Evolutionary conservation across 768 basidiomycete genomes (phyloP), one percentile per base, ranked within the genome.

Genomic region (Agaricus sinodeliciosus): DNA sequence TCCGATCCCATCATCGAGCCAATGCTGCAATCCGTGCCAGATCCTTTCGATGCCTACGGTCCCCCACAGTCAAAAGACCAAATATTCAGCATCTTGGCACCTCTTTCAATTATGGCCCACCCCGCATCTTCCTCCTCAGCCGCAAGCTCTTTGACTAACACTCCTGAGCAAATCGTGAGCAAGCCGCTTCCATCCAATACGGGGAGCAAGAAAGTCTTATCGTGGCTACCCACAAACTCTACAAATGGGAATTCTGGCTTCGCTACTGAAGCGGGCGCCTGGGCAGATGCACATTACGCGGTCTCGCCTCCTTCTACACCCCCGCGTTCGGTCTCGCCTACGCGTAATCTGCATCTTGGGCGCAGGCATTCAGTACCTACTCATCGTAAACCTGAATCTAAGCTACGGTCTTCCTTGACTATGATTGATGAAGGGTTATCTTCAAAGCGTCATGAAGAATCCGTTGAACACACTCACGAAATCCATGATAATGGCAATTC

Each of bases 11-110:
- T 90, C 39, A 82, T 97, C 51, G 93, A 97, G 64, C 87, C 87
- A 1, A 87, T 97, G 82, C 73, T 97, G 2, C 85, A 91, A 67
- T 80, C 87, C 7, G 78, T 94, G 43, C 93, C 93, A 16, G 94
- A 96, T 65, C 90, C 94, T 28, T 95, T 95, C 57, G 93, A 95
- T 58, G 80, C 90, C 0, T 95, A 95, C 61, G 91, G 90, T 3
- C 88, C 89, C 18, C 85, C 87, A 2, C 89, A 87, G 60, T 76
- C 88, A 39, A 90, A 94, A 65, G 87, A 93, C 61, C 86, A 92
- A 63, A 94, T 96, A 58, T 95, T 95, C 70, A 90, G 84, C 63
- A 94, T 96, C 55, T 78, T 97, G 1, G 84, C 91, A 4, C 94
- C 94, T 2, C 74, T 92, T 28, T 87, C 87, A 28, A 83, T 90